Evolutionary conservation across 805 yeast species (phyloP), one percentile per base, ranked within the genome.

Genomic region (Pichia deserticola): DNA sequence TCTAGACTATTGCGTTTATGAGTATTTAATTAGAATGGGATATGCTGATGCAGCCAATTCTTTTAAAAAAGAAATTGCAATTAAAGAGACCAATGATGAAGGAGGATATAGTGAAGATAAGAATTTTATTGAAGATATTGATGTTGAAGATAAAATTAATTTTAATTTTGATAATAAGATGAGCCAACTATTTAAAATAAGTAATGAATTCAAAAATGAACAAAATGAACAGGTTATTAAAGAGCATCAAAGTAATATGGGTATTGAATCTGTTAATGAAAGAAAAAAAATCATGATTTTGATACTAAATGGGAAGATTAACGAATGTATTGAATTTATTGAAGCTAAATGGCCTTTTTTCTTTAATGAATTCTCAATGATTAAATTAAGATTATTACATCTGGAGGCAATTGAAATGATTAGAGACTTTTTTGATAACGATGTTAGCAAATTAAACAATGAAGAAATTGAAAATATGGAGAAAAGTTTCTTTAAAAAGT

Each of bases 381-480:
- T 88, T 29, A 88, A 88, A 64, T 89, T 88, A 68, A 78, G 83
- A 59, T 68, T 89, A 37, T 67, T 89, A 51, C 73, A 90, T 45
- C 69, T 89, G 54, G 84, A 84, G 58, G 70, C 90, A 55, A 82
- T 89, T 36, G 97, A 90, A 65, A 81, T 86, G 79, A 88, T 89
- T 36, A 68, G 92, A 37, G 61, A 61, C n/a, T 79, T 81, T 40
- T 68, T 72, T 10, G 20, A 40, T 6, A 29, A 12, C 2, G 37
- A 32, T 32, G 11, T 10, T n/a, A 34, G 28, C 5, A 12, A 9
- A 13, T 8, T 44, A 11, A 32, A 10, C n/a, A 12, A 4, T 11
- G 42, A 44, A 15, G 46, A 36, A 27, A 13, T 47, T 29, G 36
- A 12, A n/a, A 20, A 42, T 53, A 60, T 11, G 56, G 64, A 36